These are phyloP conservation scores for Solanum sparsipilum DNA, from an alignment of 257 asterid genomes.

Conservation along the genomic window DNA sequence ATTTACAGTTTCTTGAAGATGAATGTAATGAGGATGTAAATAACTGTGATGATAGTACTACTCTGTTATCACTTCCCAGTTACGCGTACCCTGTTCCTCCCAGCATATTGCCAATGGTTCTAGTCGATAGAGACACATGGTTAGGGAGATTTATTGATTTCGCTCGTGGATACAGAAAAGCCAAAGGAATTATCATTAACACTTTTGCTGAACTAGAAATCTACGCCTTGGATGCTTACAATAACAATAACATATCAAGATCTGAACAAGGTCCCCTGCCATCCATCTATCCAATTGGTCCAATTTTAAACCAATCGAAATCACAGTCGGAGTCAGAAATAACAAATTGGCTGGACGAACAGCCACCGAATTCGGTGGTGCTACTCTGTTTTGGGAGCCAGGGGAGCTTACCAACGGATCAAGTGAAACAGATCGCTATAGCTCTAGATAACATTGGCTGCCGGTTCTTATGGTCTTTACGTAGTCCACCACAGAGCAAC, in stretches of 20 bases:
- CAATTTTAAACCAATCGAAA: conserved; percentile 31
- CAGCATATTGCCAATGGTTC: conserved; percentile 23
- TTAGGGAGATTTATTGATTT: conserved; percentile 32
- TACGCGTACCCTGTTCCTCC: conserved; percentile 35
- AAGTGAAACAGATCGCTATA: conserved; percentile 2
- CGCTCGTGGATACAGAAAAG: conserved; percentile 46
- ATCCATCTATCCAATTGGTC: conserved; percentile 50
- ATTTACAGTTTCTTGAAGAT: conserved; percentile 49
- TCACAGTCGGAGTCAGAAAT: not conserved
- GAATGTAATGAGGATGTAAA: conserved; percentile 27
- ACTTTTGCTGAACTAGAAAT: conserved; percentile 45
- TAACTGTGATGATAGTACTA: not conserved
- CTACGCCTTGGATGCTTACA: conserved; percentile 22
- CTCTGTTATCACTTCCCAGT: conserved; percentile 25
- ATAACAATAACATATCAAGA: not conserved
- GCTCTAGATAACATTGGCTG: not conserved
- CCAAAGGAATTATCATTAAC: conserved; percentile 47
- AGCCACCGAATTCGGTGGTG: not conserved
- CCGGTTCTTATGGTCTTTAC: conserved; percentile 7
- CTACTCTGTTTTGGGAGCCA: conserved; percentile 9
- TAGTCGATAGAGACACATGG: conserved; percentile 37
- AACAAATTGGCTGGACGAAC: conserved; percentile 31
- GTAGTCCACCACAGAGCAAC: not conserved
- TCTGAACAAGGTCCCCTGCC: conserved; percentile 12
- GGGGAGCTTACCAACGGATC: not conserved